Conservation (phyloP, 75 land plant species). For the Pinus tabuliformis region DNA sequence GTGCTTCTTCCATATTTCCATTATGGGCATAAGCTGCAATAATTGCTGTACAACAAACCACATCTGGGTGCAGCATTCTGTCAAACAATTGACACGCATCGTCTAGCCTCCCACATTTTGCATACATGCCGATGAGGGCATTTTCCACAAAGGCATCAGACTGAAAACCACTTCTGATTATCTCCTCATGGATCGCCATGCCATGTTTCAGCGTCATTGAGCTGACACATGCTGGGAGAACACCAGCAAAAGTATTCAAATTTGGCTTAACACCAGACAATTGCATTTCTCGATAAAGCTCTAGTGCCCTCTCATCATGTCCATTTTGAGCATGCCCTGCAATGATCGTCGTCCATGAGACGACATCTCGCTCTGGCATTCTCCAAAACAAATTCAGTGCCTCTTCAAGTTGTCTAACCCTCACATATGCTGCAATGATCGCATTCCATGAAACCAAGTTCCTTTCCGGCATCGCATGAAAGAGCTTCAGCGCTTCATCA, state of each 20-base stretch:
- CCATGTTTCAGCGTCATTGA: constrained; percentile 26
- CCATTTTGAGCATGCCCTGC: constrained; percentile 46
- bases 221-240: constrained; percentile 49
- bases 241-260: constrained; percentile 39
- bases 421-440: constrained; percentile 59
- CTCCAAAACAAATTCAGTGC: constrained; percentile 48
- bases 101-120: constrained; percentile 56
- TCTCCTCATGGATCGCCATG: constrained; percentile 52
- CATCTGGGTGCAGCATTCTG: constrained; percentile 31
- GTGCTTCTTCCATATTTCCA: constrained; percentile 42
- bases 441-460: constrained; percentile 44
- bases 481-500: constrained; percentile 38
- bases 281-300: constrained; percentile 39
- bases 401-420: constrained; percentile 29
- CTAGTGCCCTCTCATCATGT: constrained; percentile 41
- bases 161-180: constrained; percentile 30
- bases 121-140: constrained; percentile 63
- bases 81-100: constrained; percentile 49
- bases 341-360: constrained; percentile 79
- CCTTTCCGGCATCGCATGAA: constrained; percentile 38
- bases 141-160: constrained; percentile 50
- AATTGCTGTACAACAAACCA: constrained; percentile 72
- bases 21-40: constrained; percentile 58
- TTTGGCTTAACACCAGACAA: constrained; percentile 18
- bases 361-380: constrained; percentile 31